These are phyloP conservation scores for Ceratopteris richardii DNA, from an alignment of 75 land plant genomes.

Conservation along the genomic window DNA sequence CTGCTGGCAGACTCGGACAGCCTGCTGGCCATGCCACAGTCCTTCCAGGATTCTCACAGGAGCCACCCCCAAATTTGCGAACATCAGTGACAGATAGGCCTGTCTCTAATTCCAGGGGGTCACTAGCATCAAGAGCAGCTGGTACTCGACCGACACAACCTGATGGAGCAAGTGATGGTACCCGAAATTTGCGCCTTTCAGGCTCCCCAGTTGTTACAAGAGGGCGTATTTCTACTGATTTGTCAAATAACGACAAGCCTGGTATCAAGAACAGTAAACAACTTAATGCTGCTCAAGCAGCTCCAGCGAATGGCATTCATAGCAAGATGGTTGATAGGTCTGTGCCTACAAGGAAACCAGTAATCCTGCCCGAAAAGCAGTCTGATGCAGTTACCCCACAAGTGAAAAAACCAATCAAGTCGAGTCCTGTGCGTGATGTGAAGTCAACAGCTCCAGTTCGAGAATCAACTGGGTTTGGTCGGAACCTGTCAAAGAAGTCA, in stretches of 20 bases:
- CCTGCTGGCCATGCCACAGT: constrained; percentile 41
- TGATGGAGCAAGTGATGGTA: constrained; percentile 20
- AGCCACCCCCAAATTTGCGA: constrained; percentile 58
- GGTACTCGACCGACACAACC: constrained; percentile 8
- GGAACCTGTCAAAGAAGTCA: constrained; percentile 66
- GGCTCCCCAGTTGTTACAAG: constrained; percentile 52
- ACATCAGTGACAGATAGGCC: constrained; percentile 55
- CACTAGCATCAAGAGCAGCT: constrained; percentile 33
- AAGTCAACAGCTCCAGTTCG: constrained; percentile 26
- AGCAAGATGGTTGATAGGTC: constrained; percentile 67
- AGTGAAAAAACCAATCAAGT: constrained; percentile 15
- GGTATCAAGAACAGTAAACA: constrained; percentile 9
- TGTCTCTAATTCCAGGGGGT: constrained; percentile 52
- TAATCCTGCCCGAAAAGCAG: constrained; percentile 41
- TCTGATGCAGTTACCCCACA: constrained; percentile 11
- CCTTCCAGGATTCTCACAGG: constrained; percentile 53
- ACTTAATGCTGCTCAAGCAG: constrained; percentile 33
- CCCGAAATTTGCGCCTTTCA: constrained; percentile 35
- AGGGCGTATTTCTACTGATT: constrained; percentile 34
- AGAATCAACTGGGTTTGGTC: constrained; percentile 63
- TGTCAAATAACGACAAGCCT: constrained; percentile 14
- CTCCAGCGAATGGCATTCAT: constrained; percentile 22
- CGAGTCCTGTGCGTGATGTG: constrained; percentile 25
- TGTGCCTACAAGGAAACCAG: constrained; percentile 46
- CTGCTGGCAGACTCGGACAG: constrained; percentile 24